A percentile compares a stretch with the other conserved stretches of the same genome.
Conservation (phyloP, 176 grass and related monocot genomes). For the Oryza glumipatula region DNA sequence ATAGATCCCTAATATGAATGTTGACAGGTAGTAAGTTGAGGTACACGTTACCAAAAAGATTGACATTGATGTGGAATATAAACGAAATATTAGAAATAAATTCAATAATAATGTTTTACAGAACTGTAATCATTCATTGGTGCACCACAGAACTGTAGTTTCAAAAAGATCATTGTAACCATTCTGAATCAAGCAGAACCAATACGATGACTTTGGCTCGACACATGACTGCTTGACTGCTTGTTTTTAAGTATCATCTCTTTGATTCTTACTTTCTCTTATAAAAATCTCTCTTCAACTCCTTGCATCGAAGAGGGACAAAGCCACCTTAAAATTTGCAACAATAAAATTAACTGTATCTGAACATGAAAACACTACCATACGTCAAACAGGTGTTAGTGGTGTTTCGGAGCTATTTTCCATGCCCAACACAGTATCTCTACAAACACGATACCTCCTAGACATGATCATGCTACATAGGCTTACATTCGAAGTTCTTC, state of each 20-base stretch:
- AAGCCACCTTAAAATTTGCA: not conserved
- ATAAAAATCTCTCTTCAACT: not conserved
- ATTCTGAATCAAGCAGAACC: not conserved
- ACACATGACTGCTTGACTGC: not conserved
- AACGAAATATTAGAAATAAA: too few species aligned
- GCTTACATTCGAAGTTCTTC: conserved; percentile 15
- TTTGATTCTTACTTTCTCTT: not conserved
- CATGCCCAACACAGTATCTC: not conserved
- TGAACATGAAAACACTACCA: not conserved
- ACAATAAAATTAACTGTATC: not conserved
- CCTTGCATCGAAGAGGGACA: not conserved
- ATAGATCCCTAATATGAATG: conserved; percentile 10
- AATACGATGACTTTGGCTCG: not conserved
- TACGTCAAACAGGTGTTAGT: not conserved
- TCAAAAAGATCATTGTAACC: not conserved
- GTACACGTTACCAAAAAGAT: not conserved
- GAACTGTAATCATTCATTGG: too few species aligned
- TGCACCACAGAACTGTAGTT: not conserved
- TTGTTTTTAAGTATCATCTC: too few species aligned
- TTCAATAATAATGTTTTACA: too few species aligned
- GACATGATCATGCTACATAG: not conserved
- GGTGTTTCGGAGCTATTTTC: not conserved
- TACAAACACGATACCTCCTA: not conserved
- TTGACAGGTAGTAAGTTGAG: not conserved
- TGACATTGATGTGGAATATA: not conserved